Percentiles rank a stretch among this genome's conserved stretches.
These are phyloP conservation scores for Solanum ossicruentum DNA, from an alignment of 257 asterid species.

Conservation along the genomic window DNA sequence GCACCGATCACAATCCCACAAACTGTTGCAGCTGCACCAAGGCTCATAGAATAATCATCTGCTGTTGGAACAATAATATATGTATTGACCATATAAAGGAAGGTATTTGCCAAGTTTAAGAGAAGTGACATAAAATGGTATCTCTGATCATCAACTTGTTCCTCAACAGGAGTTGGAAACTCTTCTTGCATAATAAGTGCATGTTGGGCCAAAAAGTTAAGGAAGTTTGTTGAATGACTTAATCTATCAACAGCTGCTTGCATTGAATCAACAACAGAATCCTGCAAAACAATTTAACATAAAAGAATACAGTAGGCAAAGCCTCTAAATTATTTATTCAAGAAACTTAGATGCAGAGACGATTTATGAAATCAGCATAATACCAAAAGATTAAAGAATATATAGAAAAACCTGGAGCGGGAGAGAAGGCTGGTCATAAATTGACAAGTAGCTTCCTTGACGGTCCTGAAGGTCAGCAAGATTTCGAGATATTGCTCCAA, in stretches of 20 bases:
- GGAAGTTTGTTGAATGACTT: conserved; percentile 79
- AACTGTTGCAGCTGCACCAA: conserved; percentile 98
- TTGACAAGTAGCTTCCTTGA: conserved; percentile 95
- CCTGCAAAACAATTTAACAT: conserved; percentile 34
- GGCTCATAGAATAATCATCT: conserved; percentile 94
- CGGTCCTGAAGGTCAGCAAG: conserved; percentile 93
- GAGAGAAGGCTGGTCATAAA: conserved; percentile 82
- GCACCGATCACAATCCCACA: conserved; percentile 95
- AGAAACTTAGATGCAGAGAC: neutral
- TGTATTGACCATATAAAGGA: conserved; percentile 95
- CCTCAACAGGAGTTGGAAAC: conserved; percentile 56
- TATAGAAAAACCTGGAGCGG: conserved; percentile 47
- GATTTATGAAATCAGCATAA: neutral
- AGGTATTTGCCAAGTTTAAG: conserved; percentile 86
- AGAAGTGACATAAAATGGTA: conserved; percentile 90
- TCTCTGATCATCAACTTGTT: conserved; percentile 54
- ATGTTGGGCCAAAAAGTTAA: conserved; percentile 84
- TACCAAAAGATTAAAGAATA: neutral
- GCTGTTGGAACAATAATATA: conserved; percentile 98
- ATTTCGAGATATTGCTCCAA: conserved; percentile 97
- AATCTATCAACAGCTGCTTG: conserved; percentile 80
- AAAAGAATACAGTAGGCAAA: conserved; percentile 1
- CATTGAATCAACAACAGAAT: conserved; percentile 75
- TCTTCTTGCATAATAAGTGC: conserved; percentile 98
- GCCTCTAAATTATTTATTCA: neutral